Percentiles rank a stretch among this genome's conserved stretches.
Evolutionary conservation across 2,329 filamentous ascomycete genomes (phyloP).

Genomic region (Colletotrichum spinosum): DNA sequence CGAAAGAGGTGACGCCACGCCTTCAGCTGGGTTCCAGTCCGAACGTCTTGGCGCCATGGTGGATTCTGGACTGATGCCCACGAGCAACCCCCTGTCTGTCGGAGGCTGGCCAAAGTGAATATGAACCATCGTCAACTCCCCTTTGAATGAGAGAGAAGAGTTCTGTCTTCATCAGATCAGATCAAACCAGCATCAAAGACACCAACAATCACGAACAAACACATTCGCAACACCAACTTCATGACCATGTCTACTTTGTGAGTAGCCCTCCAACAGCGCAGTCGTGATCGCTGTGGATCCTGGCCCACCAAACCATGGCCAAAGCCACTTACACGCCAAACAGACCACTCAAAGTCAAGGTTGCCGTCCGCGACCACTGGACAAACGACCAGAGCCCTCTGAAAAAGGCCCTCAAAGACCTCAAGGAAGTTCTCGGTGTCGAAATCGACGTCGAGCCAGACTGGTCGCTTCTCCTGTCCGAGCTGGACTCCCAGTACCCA

Average conservation of each 20-base stretch:
- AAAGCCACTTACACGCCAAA: slow-evolving; percentile 1
- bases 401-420: slow-evolving; percentile 46
- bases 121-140: slow-evolving; percentile 19
- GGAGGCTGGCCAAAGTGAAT: slow-evolving; percentile 11
- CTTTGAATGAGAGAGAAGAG: background rate
- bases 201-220: background rate
- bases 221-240: slow-evolving; percentile 2
- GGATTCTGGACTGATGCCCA: slow-evolving; percentile 18
- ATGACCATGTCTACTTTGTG: slow-evolving; percentile 24
- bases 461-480: slow-evolving; percentile 55
- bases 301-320: background rate
- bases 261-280: slow-evolving; percentile 4
- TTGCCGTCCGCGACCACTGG: slow-evolving; percentile 59
- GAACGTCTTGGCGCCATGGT: slow-evolving; percentile 21
- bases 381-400: slow-evolving; percentile 47
- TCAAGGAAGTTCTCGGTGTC: slow-evolving; percentile 53
- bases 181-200: background rate
- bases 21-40: slow-evolving; percentile 11
- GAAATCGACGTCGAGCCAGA: slow-evolving; percentile 53
- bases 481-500: slow-evolving; percentile 51
- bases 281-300: background rate
- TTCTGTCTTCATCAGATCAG: slow-evolving; percentile 4
- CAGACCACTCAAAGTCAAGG: slow-evolving; percentile 56
- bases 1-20: slow-evolving; percentile 17
- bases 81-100: slow-evolving; percentile 4